Base-by-base conservation (phyloP, 2,329 filamentous ascomycete species). In the Xylaria sp. region DNA sequence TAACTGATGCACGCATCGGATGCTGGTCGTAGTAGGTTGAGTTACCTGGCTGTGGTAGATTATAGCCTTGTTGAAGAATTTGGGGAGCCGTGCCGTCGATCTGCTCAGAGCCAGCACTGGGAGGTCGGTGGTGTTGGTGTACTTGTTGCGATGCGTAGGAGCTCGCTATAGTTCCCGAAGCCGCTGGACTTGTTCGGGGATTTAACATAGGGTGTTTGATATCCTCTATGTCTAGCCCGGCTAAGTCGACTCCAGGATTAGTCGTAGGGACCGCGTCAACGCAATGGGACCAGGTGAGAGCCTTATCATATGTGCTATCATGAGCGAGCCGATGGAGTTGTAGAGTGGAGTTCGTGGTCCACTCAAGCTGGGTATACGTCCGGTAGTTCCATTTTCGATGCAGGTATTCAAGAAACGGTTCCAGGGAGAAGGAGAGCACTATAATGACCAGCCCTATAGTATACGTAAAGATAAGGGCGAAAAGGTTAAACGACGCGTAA, bases 401-500 rank as follows among this genome's bases (percentile, higher is more conserved):
- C 2, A 65, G 47, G 21, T 3, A 42, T 1, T 32, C 4, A 1
- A 51, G 6, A 7, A 64, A 1, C 1, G 54, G 54, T 9, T 64
- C 62, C 2, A 64, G 7, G 5, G n/a, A 14, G 11, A 30, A 64
- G 2, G 62, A 64, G 17, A 21, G 12, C 1, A 4, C 4, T 9
- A 58, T 17, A 2, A 64, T 51, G 2, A 59, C 3, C 21, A 19
- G 1, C 0, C 62, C 62, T 1, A 47, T 0, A 14, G 54, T 39
- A 17, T 30, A 64, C 1, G 54, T 58, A 14, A 59, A 59, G 8
- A 59, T 24, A 17, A 64, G 62, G 1, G 5, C 62, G 17, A 64
- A 64, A 14, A 64, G 12, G 19, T n/a, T 64, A 45, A 64, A 64
- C 0, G 62, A 64, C 2, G 54, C 9, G 19, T 64, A 54, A 2